Conservation (phyloP, 768 basidiomycete genomes). For the Russula lepida region DNA sequence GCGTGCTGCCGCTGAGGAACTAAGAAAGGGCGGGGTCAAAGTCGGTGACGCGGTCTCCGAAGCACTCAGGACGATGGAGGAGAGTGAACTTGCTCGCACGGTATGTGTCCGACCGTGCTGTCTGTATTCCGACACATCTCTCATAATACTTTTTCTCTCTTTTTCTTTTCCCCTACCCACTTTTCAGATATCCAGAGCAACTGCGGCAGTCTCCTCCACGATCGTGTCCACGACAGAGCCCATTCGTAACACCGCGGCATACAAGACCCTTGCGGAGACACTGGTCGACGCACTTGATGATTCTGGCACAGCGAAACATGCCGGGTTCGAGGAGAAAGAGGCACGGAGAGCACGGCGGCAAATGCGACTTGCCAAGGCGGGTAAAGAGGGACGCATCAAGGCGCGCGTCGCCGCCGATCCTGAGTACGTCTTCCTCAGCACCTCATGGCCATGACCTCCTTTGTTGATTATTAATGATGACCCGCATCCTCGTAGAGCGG, state of each 20-base stretch:
- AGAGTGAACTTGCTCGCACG: slow-evolving; percentile 84
- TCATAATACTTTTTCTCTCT: not conserved
- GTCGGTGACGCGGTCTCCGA: slow-evolving; percentile 91
- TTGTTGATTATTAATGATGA: not conserved
- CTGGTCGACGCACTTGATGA: slow-evolving; percentile 91
- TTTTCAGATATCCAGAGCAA: slow-evolving; percentile 71
- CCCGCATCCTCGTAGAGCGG: slow-evolving; percentile 48
- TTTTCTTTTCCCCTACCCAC: not conserved
- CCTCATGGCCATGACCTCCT: not conserved
- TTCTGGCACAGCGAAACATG: slow-evolving; percentile 86
- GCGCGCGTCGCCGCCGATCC: slow-evolving; percentile 60
- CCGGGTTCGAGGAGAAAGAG: slow-evolving; percentile 94
- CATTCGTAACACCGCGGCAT: slow-evolving; percentile 92
- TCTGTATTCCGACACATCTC: not conserved
- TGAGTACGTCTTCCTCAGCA: slow-evolving; percentile 49
- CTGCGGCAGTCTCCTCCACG: slow-evolving; percentile 75
- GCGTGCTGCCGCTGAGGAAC: slow-evolving; percentile 86
- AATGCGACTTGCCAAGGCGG: slow-evolving; percentile 76
- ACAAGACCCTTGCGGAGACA: slow-evolving; percentile 84
- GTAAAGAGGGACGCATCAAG: slow-evolving; percentile 54
- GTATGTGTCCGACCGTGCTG: slow-evolving; percentile 35
- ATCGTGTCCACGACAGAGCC: slow-evolving; percentile 90
- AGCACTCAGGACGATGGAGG: slow-evolving; percentile 88
- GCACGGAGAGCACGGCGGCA: slow-evolving; percentile 75
- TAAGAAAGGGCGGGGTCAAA: slow-evolving; percentile 82